phyloP scores from a whole-genome alignment of 1,284 basidiomycete species.

The Spongispora temasekensis region DNA sequence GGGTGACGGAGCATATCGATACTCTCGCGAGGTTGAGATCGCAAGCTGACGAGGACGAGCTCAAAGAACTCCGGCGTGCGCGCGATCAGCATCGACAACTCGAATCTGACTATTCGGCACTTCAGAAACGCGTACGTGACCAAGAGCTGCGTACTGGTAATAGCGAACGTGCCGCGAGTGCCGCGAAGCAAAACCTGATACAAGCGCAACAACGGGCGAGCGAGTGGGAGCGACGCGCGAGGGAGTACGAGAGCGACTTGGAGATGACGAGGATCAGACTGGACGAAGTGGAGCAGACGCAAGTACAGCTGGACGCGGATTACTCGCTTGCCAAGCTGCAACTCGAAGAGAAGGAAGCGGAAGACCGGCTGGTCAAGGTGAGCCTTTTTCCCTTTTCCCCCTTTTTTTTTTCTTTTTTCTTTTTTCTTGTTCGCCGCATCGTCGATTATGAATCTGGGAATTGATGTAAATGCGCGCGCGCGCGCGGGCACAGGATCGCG shows the following conservation, averaged over 20 bases:
- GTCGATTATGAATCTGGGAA: conserved; percentile 6
- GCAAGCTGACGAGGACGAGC: conserved; percentile 67
- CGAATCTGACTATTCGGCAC: conserved; percentile 62
- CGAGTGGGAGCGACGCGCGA: conserved; percentile 79
- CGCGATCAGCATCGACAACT: conserved; percentile 66
- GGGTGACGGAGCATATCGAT: conserved; percentile 69
- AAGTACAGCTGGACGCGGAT: conserved; percentile 67
- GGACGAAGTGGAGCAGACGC: conserved; percentile 65
- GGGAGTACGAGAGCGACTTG: conserved; percentile 64
- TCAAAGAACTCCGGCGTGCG: conserved; percentile 63
- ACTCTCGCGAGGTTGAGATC: conserved; percentile 58
- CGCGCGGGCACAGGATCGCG: conserved; percentile 58
- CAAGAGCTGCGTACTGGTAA: conserved; percentile 62
- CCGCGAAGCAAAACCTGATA: conserved; percentile 62
- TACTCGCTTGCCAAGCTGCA: conserved; percentile 64
- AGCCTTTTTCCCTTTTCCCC: too few relatives aligned
- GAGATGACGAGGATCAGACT: conserved; percentile 58
- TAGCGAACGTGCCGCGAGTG: conserved; percentile 57
- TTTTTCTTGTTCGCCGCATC: too few relatives aligned
- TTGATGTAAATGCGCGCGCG: too few relatives aligned
- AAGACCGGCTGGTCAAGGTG: conserved; percentile 67
- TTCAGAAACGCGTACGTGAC: conserved; percentile 74
- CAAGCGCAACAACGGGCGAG: conserved; percentile 73
- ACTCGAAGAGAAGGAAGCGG: conserved; percentile 71
- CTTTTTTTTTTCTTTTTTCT: too few relatives aligned